Conservation (phyloP, 768 basidiomycete genomes). For the Hortiboletus campestris region DNA sequence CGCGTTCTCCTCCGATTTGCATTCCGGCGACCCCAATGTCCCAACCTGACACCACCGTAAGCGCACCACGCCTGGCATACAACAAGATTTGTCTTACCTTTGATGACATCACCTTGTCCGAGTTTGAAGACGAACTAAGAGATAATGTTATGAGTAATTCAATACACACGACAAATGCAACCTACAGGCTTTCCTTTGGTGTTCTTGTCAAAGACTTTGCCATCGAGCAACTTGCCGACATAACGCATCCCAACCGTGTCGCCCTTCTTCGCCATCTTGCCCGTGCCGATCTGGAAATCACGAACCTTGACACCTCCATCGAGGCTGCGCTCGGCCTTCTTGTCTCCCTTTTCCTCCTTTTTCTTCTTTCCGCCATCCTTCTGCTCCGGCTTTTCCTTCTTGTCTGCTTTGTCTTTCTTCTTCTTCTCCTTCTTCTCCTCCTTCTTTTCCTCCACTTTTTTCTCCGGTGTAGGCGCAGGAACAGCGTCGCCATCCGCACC, state of each 20-base stretch:
- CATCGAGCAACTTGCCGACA: conserved; percentile 82
- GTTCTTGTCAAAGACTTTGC: conserved; percentile 78
- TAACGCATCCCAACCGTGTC: conserved; percentile 85
- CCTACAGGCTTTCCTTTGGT: conserved; percentile 82
- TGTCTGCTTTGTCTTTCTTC: conserved; percentile 29
- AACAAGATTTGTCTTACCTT: conserved; percentile 46
- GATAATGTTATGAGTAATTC: background rate
- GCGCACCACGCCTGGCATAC: background rate
- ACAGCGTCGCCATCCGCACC: conserved; percentile 49
- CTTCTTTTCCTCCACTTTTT: conserved; percentile 35
- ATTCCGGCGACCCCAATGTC: conserved; percentile 91
- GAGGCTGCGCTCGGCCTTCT: conserved; percentile 38
- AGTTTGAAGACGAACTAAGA: conserved; percentile 72
- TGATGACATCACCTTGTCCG: conserved; percentile 90
- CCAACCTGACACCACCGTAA: conserved; percentile 56
- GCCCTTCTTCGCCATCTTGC: conserved; percentile 85
- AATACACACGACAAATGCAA: conserved; percentile 12
- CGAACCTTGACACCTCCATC: conserved; percentile 71
- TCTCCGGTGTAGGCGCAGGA: conserved; percentile 24
- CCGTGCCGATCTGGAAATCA: conserved; percentile 77
- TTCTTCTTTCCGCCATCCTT: conserved; percentile 32
- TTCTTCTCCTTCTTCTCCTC: conserved; percentile 66
- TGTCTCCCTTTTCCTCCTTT: conserved; percentile 25
- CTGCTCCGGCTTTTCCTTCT: conserved; percentile 33
- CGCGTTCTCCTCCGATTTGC: conserved; percentile 86